Evolutionary conservation across 805 yeast genomes (phyloP).

Genomic region (Pichia cephalocereana): DNA sequence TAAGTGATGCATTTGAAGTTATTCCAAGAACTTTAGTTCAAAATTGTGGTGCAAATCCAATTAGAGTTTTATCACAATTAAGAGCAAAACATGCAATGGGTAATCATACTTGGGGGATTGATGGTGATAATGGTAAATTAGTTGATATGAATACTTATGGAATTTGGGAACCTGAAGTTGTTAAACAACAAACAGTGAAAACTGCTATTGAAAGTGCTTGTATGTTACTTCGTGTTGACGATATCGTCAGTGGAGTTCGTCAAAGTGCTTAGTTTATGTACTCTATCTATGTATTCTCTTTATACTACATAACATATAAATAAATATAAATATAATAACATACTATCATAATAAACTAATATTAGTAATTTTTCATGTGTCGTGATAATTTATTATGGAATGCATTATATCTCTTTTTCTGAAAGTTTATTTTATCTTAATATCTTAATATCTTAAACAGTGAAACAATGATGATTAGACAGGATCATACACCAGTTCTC

Average conservation of each 20-base stretch:
- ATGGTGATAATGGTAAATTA: constrained; percentile 89
- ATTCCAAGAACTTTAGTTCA: constrained; percentile 96
- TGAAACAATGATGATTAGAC: neutral
- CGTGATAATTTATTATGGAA: neutral
- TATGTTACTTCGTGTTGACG: constrained; percentile 89
- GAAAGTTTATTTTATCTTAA: neutral
- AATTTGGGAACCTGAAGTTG: constrained; percentile 98
- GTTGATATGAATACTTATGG: constrained; percentile 96
- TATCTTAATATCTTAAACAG: neutral
- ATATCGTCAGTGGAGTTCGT: constrained; percentile 93
- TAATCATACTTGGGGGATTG: constrained; percentile 75
- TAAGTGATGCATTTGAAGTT: constrained; percentile 97
- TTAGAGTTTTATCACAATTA: constrained; percentile 77
- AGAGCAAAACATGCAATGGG: constrained; percentile 97
- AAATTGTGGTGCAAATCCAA: constrained; percentile 96
- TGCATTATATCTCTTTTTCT: neutral
- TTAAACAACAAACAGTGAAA: constrained; percentile 92
- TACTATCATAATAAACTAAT: too few relatives aligned
- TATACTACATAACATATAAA: too few relatives aligned
- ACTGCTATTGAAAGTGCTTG: constrained; percentile 98
- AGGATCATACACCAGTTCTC: neutral
- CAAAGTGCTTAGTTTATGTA: constrained; percentile 7
- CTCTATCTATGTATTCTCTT: too few relatives aligned
- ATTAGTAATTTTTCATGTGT: neutral
- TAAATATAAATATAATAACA: too few relatives aligned